Evolutionary conservation across 2,329 filamentous ascomycete species (phyloP), one percentile per base, ranked within the genome.

Genomic region (Ustulina deusta): DNA sequence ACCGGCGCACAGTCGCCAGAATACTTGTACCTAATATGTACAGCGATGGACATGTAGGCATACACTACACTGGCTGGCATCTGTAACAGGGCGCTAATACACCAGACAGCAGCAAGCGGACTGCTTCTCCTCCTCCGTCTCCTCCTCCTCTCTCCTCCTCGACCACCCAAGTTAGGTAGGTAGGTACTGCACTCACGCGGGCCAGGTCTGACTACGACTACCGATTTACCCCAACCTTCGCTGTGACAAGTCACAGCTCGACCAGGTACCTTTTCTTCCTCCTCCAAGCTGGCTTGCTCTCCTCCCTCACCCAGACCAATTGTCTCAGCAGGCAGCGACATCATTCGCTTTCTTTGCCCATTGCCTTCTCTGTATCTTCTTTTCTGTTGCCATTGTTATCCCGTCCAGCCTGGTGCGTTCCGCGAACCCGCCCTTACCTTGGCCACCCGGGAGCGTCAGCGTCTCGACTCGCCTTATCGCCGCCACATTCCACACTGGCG

Each of bases 281-380:
- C 42, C n/a, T 67, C 67, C 64, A 69, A 69, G 63, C 61, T 67
- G 51, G 63, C 58, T 63, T 59, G 51, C 46, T 46, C 36, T 63
- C 27, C 42, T 69, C 48, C 59, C 59, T 66, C 54, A 58, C 56
- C 55, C 61, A 34, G 13, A 54, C 56, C 51, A n/a, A 49, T 61
- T 51, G 62, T 66, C 48, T 66, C 29, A 29, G 20, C 25, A 46
- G 64, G 36, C 38, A 63, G 64, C 64, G 60, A 61, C 29, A 42
- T 57, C 32, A 11, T 61, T 60, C 52, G n/a, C 55, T 65, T 57
- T 59, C 55, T 52, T 48, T 58, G 46, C 63, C 29, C 61, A 54
- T 65, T 65, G 58, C 36, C 38, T 59, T 32, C 25, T 20, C 13
- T 54, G 10, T 54, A 36, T 11, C 62, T 57, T 56, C 42, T 62